Conservation (phyloP, 192 early-diverging fungal genomes). For the Coemansia sp. region DNA sequence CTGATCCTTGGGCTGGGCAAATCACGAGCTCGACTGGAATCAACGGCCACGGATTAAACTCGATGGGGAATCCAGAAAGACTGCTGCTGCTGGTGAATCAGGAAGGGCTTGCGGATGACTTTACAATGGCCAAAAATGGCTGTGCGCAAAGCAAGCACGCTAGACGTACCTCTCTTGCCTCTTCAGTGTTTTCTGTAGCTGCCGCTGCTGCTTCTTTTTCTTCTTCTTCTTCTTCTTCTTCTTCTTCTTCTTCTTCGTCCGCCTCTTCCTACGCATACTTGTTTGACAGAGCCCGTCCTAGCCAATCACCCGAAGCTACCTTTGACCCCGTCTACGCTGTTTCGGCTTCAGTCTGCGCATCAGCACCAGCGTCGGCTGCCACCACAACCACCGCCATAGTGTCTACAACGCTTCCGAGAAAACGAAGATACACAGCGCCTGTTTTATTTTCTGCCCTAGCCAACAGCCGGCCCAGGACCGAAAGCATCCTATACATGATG, state of each 20-base stretch:
- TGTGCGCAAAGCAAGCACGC: constrained; percentile 7
- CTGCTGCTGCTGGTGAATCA: background rate
- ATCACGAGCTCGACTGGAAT: background rate
- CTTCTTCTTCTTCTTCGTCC: constrained; percentile 38
- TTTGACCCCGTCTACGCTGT: background rate
- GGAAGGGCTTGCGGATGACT: background rate
- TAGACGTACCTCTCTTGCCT: constrained; percentile 22
- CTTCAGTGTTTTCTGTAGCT: constrained; percentile 15
- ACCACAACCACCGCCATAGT: background rate
- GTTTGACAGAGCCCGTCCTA: constrained; percentile 43
- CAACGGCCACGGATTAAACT: background rate
- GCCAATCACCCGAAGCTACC: background rate
- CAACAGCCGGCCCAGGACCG: background rate
- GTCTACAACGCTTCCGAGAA: background rate
- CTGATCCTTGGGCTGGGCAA: background rate
- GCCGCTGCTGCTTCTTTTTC: constrained; percentile 15
- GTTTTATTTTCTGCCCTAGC: background rate
- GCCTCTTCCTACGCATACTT: constrained; percentile 41
- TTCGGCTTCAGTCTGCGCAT: background rate
- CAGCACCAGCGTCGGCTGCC: background rate
- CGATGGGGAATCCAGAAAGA: background rate
- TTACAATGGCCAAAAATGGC: background rate
- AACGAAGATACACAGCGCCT: background rate
- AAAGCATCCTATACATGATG: constrained; percentile 5
- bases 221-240: constrained; percentile 39